Base-by-base conservation (phyloP, 2,329 filamentous ascomycete genomes). In the Penicillium palitans region DNA sequence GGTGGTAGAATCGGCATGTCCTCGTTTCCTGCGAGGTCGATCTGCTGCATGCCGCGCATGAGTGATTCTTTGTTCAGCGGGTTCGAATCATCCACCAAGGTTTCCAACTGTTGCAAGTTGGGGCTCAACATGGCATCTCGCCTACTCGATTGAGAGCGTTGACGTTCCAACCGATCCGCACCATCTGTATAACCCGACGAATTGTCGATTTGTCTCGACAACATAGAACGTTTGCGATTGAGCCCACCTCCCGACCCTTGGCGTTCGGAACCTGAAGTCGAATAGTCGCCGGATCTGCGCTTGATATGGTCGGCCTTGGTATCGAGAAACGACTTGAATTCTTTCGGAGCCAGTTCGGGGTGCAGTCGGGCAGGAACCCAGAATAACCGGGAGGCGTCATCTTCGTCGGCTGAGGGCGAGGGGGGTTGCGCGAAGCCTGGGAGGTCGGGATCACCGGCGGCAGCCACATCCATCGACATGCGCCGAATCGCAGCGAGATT, bases 341-440 rank as follows among this genome's bases (percentile, higher is more conserved):
- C 95, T 70, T 90, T 92, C 1, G 95, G 95, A 3, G 95, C 95
- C 49, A 99, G 81, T 75, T 99, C 95, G 0, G 95, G 95, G 69
- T 99, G 95, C 29, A 99, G 84, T 58, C 92, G 87, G 25, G 95
- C 95, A 6, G 95, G 95, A 6, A 99, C 95, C 95, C 95, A 99
- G 65, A 98, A 90, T 59, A 98, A 78, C 61, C 92, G 85, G 2
- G 93, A 92, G 8, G 91, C 87, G 72, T 98, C 93, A 67, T 92
- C 89, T 72, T 96, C 92, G 68, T 96, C 89, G 62, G 72, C 73
- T 7, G 74, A 74, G n/a, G 75, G 70, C 13, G 76, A 75, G 5
- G 79, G 78, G 2, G 79, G 72, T 51, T 74, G 64, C 17, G 73
- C 74, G 57, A 78, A 76, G 17, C 76, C 73, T 17, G 79, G 79